Base-by-base conservation (phyloP, 2,329 filamentous ascomycete genomes). In the Sporothrix mexicana region DNA sequence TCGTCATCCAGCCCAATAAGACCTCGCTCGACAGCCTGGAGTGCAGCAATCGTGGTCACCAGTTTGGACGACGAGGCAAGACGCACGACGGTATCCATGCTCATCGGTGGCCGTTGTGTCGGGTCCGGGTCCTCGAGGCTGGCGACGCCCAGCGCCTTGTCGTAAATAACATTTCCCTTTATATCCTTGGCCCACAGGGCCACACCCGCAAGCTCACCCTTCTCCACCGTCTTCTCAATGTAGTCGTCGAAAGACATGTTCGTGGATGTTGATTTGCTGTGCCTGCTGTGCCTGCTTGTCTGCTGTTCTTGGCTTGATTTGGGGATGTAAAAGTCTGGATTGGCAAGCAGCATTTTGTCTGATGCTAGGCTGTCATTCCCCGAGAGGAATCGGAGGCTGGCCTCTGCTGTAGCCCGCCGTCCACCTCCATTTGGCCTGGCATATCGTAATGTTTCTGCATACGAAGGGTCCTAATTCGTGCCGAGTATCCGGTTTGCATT, bases 1-100 rank as follows among this genome's bases (percentile, higher is more conserved):
- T 74, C 73, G n/a, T 74, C 73, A 41, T 73, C 71, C 3, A 74
- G 69, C 1, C 49, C 23, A 8, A 74, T 25, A 43, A 74, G 68
- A 7, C 73, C 73, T n/a, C 49, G 53, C 9, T 74, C 73, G 9
- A 74, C 73, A 1, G 71, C 73, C 55, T 74, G 73, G 17, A 74
- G 71, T 1, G 67, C 73, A 5, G 73, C 73, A 25, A 74, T 59
- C 4, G 71, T 74, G 0, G 73, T 74, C 2, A 74, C 30, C 1
- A 74, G 69, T 25, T 74, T 74, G 23, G 73, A 74, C 2, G 73
- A 71, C 7, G 73, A 74, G 1, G 73, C 73, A 12, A 74, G 69
- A 2, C 69, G 71, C 12, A 74, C 45, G 17, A 74, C 64, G 2
- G 71, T 74, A 41, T 73, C 71, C 12, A 55, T 20, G 30, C 23